Evolutionary conservation across 305 asterid species (phyloP).

Genomic region (Rubia peregrina): DNA sequence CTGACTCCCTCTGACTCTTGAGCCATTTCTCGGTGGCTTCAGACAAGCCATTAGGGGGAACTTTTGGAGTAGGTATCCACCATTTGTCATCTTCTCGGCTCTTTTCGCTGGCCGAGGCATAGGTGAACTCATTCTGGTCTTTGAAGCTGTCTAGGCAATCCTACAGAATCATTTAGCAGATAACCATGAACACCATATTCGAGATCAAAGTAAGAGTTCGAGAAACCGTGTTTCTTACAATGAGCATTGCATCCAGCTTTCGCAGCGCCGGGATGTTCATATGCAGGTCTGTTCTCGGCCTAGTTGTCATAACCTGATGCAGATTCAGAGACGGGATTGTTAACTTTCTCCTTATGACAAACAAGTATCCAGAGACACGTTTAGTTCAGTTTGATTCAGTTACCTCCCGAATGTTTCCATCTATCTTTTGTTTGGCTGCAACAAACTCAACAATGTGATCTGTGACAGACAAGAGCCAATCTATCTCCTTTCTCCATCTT

Average conservation of each 20-base stretch:
- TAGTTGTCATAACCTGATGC: constrained; percentile 64
- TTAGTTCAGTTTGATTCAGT: background rate
- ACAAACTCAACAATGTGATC: constrained; percentile 82
- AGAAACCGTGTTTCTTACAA: constrained; percentile 35
- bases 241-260: constrained; percentile 75
- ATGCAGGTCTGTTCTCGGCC: constrained; percentile 67
- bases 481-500: constrained; percentile 79
- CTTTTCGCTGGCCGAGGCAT: constrained; percentile 36
- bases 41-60: constrained; percentile 65
- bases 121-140: constrained; percentile 61
- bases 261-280: constrained; percentile 83
- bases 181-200: background rate
- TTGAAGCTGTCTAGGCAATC: constrained; percentile 80
- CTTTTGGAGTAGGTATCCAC: constrained; percentile 95
- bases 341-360: background rate
- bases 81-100: constrained; percentile 58
- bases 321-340: constrained; percentile 7
- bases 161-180: constrained; percentile 27
- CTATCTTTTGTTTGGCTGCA: constrained; percentile 59
- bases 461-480: constrained; percentile 80
- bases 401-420: constrained; percentile 70
- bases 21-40: constrained; percentile 67
- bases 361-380: background rate
- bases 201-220: background rate
- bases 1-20: constrained; percentile 74